Conservation (phyloP, 345 rosid species). For the Lenwebbia sp. region DNA sequence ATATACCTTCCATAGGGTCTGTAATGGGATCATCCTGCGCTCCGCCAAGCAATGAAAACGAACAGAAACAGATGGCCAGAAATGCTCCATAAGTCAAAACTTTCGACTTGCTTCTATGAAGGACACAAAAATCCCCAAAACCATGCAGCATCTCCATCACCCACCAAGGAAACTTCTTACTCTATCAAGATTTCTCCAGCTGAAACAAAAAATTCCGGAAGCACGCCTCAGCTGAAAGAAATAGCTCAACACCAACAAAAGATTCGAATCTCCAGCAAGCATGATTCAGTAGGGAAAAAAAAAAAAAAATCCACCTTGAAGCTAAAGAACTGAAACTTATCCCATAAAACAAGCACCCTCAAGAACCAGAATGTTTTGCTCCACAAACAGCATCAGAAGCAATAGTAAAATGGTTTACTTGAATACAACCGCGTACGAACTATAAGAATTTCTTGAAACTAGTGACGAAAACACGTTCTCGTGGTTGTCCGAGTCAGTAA, state of each 20-base stretch:
- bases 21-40: constrained; percentile 34
- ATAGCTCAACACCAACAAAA: neutral
- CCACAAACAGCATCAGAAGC: neutral
- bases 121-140: neutral
- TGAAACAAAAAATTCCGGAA: neutral
- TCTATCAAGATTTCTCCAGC: neutral
- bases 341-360: neutral
- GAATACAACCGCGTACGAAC: neutral
- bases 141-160: constrained; percentile 5
- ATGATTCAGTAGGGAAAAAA: neutral
- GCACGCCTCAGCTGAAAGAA: neutral
- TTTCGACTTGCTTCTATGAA: neutral
- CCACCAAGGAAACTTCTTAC: neutral
- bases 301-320: neutral
- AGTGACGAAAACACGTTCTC: neutral
- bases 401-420: neutral
- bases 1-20: constrained; percentile 57
- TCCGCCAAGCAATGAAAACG: constrained; percentile 19
- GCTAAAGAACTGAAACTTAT: neutral
- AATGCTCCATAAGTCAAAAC: constrained; percentile 13
- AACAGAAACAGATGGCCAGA: constrained; percentile 26
- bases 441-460: neutral
- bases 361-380: neutral
- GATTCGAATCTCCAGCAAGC: neutral
- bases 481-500: neutral